Base-by-base conservation (phyloP, 441 rosid species). In the Flueggea neowawraea region DNA sequence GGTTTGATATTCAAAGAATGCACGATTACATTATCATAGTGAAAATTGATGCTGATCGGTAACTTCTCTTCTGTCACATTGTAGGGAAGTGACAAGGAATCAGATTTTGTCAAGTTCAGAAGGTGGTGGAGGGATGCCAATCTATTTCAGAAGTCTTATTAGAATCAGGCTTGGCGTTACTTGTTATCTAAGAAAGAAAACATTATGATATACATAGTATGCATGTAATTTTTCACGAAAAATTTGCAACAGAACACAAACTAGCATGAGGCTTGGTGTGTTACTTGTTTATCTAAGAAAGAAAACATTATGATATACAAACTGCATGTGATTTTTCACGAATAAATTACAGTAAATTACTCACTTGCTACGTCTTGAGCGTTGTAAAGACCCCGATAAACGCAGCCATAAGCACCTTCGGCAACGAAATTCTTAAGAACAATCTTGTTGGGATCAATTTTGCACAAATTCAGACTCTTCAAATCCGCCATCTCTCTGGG, bases 41-140 rank as follows among this genome's bases (percentile, higher is more conserved):
- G 3, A 6, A 17, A 16, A 15, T 53, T 55, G 43, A 51, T 62
- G 55, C 51, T 28, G 43, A 31, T 52, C 14, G 52, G 66, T 49
- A 45, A 52, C 36, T 66, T 50, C 31, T 65, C 49, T 45, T 62
- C 71, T 32, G 12, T 58, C 54, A 43, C 48, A 61, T 64, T 79
- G 50, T 59, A 89, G 93, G 84, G 80, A 31, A 71, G 36, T 50
- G 79, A 82, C 80, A 86, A 81, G 74, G 85, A 78, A 72, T 70
- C 84, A 54, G 67, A 61, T 68, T 91, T 91, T 80, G 68, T 75
- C 51, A 95, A 78, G 86, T 88, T 91, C 75, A 81, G 99, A 80
- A 91, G 96, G 79, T 95, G 99, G 99, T 95, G 97, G 99, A 89
- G 76, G 79, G 97, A 93, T 67, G 79, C 81, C 65, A 81, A 88